A percentile compares a stretch with the other conserved stretches of the same genome.
Conservation (phyloP, 495 filamentous ascomycete genomes). For the Terfezia claveryi region DNA sequence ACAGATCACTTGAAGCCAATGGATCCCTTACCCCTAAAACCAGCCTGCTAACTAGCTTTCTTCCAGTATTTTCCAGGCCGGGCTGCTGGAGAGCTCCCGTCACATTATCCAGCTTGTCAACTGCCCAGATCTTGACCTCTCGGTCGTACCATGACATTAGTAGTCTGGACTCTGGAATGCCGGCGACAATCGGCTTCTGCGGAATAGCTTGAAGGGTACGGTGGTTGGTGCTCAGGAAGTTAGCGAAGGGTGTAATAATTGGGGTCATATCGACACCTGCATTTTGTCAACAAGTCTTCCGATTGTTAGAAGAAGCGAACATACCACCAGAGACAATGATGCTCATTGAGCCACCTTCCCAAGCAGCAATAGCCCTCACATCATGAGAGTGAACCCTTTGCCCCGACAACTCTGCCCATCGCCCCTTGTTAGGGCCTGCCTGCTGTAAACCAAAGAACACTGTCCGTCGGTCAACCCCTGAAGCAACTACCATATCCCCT, state of each 20-base stretch:
- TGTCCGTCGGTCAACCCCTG: constrained; percentile 74
- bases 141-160: constrained; percentile 86
- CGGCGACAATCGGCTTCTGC: constrained; percentile 46
- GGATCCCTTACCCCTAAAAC: constrained; percentile 14
- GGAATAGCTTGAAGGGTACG: constrained; percentile 57
- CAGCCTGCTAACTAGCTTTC: constrained; percentile 20
- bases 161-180: constrained; percentile 45
- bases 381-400: constrained; percentile 72
- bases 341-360: constrained; percentile 61
- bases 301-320: constrained; percentile 5
- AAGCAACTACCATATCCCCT: constrained; percentile 67
- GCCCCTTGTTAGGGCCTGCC: constrained; percentile 28
- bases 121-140: constrained; percentile 65
- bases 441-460: constrained; percentile 43
- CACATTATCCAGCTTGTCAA: constrained; percentile 26
- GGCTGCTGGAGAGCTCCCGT: constrained; percentile 25
- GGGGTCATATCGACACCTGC: constrained; percentile 68
- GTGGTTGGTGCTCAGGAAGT: constrained; percentile 63
- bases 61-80: constrained; percentile 27
- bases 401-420: constrained; percentile 68
- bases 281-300: constrained; percentile 19
- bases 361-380: constrained; percentile 84
- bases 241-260: constrained; percentile 54
- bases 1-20: background rate
- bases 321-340: constrained; percentile 80